Conservation (phyloP, 2,329 filamentous ascomycete species). For the Diaporthe aspalathi region DNA sequence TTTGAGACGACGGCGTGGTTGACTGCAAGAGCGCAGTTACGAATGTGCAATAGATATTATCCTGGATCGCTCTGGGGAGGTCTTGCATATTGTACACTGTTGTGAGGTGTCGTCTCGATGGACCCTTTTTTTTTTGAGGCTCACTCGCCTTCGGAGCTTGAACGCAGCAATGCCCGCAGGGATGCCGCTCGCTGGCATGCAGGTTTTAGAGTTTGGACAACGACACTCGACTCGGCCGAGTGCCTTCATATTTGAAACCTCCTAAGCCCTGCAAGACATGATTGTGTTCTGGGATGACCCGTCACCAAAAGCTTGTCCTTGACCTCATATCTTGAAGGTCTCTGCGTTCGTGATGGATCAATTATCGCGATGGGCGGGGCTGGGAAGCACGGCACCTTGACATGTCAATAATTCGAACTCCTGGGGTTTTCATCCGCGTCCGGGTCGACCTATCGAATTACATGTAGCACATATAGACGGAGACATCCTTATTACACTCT, state of each 20-base stretch:
- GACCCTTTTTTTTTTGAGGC: background rate
- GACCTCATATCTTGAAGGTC: background rate
- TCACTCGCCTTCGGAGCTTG: background rate
- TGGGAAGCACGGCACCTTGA: background rate
- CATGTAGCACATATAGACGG: background rate
- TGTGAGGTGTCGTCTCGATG: background rate
- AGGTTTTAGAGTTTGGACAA: background rate
- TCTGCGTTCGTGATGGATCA: background rate
- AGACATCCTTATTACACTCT: background rate
- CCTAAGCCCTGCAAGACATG: conserved; percentile 16
- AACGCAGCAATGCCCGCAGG: no score
- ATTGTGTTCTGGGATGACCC: conserved; percentile 9
- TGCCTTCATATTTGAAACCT: conserved; percentile 26
- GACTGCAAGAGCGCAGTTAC: no score
- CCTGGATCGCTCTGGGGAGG: no score
- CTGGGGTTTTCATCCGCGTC: no score
- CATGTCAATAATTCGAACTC: background rate
- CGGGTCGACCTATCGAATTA: background rate
- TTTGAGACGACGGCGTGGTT: no score
- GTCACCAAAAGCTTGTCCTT: background rate
- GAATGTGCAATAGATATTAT: no score
- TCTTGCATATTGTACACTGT: no score
- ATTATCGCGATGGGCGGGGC: background rate
- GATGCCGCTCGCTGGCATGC: background rate
- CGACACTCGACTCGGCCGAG: conserved; percentile 6